phyloP scores from a whole-genome alignment of 306 rosid species.

The Ziziphus jujuba region DNA sequence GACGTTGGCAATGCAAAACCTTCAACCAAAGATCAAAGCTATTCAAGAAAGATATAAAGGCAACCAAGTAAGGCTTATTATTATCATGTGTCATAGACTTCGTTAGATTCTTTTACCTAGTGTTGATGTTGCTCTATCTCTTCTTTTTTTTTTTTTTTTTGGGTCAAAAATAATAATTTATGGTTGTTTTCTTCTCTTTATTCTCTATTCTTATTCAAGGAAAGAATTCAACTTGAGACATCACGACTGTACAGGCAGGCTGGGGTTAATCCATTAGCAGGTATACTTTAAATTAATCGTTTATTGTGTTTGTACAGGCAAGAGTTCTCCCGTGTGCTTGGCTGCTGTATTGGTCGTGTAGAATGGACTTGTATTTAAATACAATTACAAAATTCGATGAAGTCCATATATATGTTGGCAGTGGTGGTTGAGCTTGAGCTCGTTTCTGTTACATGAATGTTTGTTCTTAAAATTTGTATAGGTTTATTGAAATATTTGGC shows the following conservation, averaged over 20 bases:
- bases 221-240: slow-evolving; percentile 99
- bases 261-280: slow-evolving; percentile 98
- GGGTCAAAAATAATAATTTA: slow-evolving; percentile 7
- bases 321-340: not conserved
- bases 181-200: slow-evolving; percentile 32
- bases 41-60: slow-evolving; percentile 98
- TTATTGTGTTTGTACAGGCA: not conserved
- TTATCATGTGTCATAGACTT: slow-evolving; percentile 12
- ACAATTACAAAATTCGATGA: too few relatives aligned
- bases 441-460: too few relatives aligned
- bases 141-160: too few relatives aligned
- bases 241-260: slow-evolving; percentile 91
- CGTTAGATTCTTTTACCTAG: slow-evolving; percentile 25
- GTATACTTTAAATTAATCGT: slow-evolving; percentile 32
- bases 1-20: slow-evolving; percentile 95
- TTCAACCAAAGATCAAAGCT: slow-evolving; percentile 96
- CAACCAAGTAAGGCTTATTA: slow-evolving; percentile 68
- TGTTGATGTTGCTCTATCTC: slow-evolving; percentile 16
- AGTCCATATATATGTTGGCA: not conserved
- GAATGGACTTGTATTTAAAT: too few relatives aligned
- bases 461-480: too few relatives aligned
- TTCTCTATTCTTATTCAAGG: slow-evolving; percentile 59
- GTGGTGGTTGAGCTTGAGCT: too few relatives aligned
- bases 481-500: too few relatives aligned
- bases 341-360: not conserved